Evolutionary conservation across 2,329 filamentous ascomycete genomes (phyloP).

Genomic region (Penicillium sp.): DNA sequence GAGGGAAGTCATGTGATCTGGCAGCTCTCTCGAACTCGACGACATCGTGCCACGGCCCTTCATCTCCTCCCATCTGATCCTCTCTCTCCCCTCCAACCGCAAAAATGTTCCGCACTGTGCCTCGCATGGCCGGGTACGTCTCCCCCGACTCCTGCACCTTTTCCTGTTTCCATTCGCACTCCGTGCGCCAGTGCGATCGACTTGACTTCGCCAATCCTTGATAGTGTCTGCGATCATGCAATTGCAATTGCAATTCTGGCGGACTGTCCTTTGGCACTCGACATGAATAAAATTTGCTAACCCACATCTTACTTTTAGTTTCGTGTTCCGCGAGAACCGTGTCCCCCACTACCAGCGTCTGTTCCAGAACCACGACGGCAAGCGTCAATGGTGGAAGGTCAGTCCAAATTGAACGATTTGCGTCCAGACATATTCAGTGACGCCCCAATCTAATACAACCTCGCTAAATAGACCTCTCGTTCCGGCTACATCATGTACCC

Average conservation of each 20-base stretch:
- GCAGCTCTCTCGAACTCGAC: constrained; percentile 28
- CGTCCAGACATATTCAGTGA: background rate
- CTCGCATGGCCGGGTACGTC: constrained; percentile 45
- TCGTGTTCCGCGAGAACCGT: constrained; percentile 64
- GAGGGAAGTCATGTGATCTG: constrained; percentile 32
- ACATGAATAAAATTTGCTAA: constrained; percentile 18
- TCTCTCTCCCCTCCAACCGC: constrained; percentile 27
- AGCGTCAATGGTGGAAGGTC: constrained; percentile 68
- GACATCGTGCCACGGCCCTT: constrained; percentile 29
- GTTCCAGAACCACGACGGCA: constrained; percentile 64
- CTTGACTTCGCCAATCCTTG: constrained; percentile 11
- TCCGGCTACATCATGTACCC: constrained; percentile 60
- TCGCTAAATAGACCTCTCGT: constrained; percentile 48
- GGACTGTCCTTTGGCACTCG: background rate
- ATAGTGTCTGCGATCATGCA: constrained; percentile 16
- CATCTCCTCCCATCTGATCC: constrained; percentile 23
- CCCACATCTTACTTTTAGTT: constrained; percentile 31
- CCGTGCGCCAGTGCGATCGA: constrained; percentile 17
- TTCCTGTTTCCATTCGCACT: background rate
- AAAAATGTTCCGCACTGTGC: constrained; percentile 44
- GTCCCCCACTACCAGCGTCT: constrained; percentile 67
- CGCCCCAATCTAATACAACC: constrained; percentile 14
- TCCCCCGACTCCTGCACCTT: background rate
- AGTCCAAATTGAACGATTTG: constrained; percentile 32
- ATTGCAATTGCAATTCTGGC: constrained; percentile 8